Evolutionary conservation across 768 basidiomycete species (phyloP).

Genomic region (Lactifluus pinguis): DNA sequence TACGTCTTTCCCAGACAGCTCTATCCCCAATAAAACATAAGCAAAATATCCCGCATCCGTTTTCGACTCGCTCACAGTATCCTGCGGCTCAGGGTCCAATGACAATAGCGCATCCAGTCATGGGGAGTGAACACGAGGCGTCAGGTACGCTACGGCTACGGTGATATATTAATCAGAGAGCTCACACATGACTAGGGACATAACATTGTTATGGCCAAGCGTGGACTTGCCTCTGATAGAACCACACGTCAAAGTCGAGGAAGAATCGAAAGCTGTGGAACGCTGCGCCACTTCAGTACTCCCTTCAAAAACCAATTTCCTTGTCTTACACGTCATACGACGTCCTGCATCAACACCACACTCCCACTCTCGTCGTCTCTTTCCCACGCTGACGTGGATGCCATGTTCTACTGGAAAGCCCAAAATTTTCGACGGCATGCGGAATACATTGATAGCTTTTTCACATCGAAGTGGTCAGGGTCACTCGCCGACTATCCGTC

Average conservation of each 20-base stretch:
- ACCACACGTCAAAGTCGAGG: not conserved
- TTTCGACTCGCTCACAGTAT: not conserved
- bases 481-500: not conserved
- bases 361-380: not conserved
- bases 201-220: not conserved
- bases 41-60: not conserved
- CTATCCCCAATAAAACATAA: not conserved
- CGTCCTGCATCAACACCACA: not conserved
- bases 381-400: not conserved
- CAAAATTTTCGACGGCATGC: not conserved
- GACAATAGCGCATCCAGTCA: not conserved
- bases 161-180: not conserved
- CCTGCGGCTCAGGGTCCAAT: not conserved
- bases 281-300: not conserved
- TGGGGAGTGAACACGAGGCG: not conserved
- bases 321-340: slow-evolving; percentile 3
- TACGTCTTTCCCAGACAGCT: not conserved
- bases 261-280: not conserved
- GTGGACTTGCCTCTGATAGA: not conserved
- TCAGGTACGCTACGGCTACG: not conserved
- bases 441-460: not conserved
- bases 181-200: not conserved
- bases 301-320: not conserved
- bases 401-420: not conserved
- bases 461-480: not conserved